phyloP scores from a whole-genome alignment of 2,329 filamentous ascomycete genomes.

The Myriosclerotinia curreyana region DNA sequence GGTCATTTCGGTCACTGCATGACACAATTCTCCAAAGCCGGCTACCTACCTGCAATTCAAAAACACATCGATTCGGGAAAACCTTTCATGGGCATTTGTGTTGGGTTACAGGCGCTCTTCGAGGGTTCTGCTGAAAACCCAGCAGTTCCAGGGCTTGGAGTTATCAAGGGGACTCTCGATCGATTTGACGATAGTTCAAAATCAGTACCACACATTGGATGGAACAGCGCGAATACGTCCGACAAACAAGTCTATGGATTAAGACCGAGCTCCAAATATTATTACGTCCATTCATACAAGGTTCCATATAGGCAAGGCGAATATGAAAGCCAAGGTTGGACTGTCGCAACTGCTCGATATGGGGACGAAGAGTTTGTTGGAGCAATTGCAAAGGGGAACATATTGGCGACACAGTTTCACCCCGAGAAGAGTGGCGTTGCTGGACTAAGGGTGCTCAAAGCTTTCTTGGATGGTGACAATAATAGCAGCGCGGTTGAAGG shows the following conservation, averaged over 20 bases:
- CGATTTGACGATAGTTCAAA: conserved; percentile 77
- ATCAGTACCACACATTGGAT: conserved; percentile 97
- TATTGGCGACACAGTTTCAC: conserved; percentile 94
- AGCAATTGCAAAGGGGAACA: conserved; percentile 78
- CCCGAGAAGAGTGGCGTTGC: conserved; percentile 95
- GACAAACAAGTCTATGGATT: conserved; percentile 71
- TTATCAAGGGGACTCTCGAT: conserved; percentile 68
- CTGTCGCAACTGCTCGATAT: conserved; percentile 86
- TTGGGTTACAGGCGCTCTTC: conserved; percentile 89
- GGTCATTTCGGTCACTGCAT: conserved; percentile 98
- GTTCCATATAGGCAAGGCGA: conserved; percentile 69
- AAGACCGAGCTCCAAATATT: conserved; percentile 83
- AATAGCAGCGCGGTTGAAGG: conserved; percentile 39
- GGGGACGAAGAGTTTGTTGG: conserved; percentile 88
- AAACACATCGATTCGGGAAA: conserved; percentile 87
- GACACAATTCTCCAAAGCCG: conserved; percentile 74
- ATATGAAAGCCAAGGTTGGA: conserved; percentile 81
- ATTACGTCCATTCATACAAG: conserved; percentile 97
- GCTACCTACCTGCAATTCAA: conserved; percentile 78
- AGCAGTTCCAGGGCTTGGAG: conserved; percentile 66
- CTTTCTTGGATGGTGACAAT: conserved; percentile 73
- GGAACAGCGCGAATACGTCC: conserved; percentile 80
- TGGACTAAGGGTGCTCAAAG: conserved; percentile 76
- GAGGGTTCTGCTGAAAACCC: conserved; percentile 78
- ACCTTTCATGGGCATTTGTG: conserved; percentile 97